Percentiles rank a stretch among this genome's conserved stretches.
Evolutionary conservation across 2,329 filamentous ascomycete species (phyloP).

Genomic region (Claviceps monticola): DNA sequence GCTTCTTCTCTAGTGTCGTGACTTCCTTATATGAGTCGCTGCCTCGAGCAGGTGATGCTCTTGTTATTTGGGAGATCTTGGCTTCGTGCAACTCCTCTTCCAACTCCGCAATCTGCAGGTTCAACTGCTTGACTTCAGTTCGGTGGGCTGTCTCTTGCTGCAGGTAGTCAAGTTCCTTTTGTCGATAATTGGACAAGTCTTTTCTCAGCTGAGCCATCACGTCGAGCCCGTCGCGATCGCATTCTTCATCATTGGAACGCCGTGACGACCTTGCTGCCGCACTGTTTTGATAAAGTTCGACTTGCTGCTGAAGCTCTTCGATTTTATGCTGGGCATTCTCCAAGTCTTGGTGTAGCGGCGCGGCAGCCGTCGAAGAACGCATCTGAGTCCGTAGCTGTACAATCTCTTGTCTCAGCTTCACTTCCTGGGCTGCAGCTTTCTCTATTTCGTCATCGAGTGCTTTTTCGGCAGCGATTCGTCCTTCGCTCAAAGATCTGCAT

Average conservation of each 20-base stretch:
- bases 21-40: constrained; percentile 45
- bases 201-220: constrained; percentile 48
- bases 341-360: constrained; percentile 37
- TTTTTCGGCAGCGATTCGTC: constrained; percentile 45
- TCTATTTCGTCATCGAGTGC: constrained; percentile 54
- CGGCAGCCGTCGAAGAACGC: constrained; percentile 29
- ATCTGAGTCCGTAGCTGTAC: constrained; percentile 34
- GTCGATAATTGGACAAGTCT: constrained; percentile 48
- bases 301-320: constrained; percentile 47
- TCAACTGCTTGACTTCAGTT: constrained; percentile 47
- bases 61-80: constrained; percentile 36
- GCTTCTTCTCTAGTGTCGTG: constrained; percentile 43
- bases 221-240: constrained; percentile 28
- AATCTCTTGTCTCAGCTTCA: constrained; percentile 42
- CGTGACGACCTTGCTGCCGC: constrained; percentile 20
- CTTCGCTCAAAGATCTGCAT: constrained; percentile 40
- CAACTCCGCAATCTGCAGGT: constrained; percentile 50
- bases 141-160: constrained; percentile 53
- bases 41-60: constrained; percentile 31
- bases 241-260: constrained; percentile 23
- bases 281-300: constrained; percentile 39
- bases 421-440: constrained; percentile 51
- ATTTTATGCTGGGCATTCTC: constrained; percentile 48
- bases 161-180: constrained; percentile 50
- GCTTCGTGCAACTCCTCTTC: constrained; percentile 55